These are phyloP conservation scores for Taiozyma onychis DNA, from an alignment of 1,139 yeast genomes.

Conservation along the genomic window DNA sequence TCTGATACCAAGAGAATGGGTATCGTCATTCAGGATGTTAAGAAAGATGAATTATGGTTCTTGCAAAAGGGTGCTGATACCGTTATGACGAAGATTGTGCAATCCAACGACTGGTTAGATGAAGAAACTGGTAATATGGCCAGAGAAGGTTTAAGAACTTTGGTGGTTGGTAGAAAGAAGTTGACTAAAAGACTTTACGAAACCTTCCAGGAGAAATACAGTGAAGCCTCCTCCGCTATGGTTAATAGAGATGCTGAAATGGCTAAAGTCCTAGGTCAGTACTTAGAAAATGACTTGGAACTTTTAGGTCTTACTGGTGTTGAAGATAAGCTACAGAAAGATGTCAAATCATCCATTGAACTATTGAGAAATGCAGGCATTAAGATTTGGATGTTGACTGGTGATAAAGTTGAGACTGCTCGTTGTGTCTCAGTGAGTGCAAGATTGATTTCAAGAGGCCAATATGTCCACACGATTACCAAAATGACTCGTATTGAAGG, in stretches of 20 bases:
- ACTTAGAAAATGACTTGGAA: constrained; percentile 79
- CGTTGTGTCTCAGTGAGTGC: constrained; percentile 95
- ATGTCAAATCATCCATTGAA: constrained; percentile 90
- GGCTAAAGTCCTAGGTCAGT: constrained; percentile 61
- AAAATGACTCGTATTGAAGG: constrained; percentile 52
- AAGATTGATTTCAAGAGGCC: constrained; percentile 87
- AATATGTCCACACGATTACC: constrained; percentile 82
- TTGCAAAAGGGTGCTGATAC: constrained; percentile 95
- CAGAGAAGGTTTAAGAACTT: constrained; percentile 91
- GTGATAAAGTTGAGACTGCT: constrained; percentile 98
- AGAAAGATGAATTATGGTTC: constrained; percentile 72
- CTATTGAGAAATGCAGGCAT: constrained; percentile 92
- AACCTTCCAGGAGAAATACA: constrained; percentile 58
- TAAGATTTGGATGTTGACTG: constrained; percentile 98
- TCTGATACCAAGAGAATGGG: constrained; percentile 98
- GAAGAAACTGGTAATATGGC: constrained; percentile 99
- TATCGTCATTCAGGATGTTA: constrained; percentile 58
- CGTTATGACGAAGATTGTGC: constrained; percentile 85
- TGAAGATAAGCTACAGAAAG: constrained; percentile 87
- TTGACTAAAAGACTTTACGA: constrained; percentile 49
- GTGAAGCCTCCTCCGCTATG: constrained; percentile 75
- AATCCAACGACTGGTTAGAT: constrained; percentile 89
- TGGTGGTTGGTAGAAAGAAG: constrained; percentile 83
- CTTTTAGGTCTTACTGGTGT: constrained; percentile 94
- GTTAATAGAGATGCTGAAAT: constrained; percentile 67